Evolutionary conservation across 768 basidiomycete species (phyloP), one percentile per base, ranked within the genome.

Genomic region (Boletus insuetus): DNA sequence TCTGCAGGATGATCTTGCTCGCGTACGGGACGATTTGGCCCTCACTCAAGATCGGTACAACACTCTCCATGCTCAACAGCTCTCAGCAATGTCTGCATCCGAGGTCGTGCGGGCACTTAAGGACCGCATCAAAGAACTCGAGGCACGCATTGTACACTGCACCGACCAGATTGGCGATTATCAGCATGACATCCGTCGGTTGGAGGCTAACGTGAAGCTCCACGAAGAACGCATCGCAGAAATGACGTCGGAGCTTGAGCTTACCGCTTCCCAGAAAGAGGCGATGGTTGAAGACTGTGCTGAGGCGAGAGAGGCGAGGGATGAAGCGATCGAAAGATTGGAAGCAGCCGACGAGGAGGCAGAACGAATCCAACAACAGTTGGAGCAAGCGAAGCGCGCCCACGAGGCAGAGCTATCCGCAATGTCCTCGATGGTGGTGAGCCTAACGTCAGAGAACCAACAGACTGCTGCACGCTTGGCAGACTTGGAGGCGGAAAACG

Each of bases 231-330:
- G 87, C 8, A 69, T 91, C 38, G 69, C 66, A 3, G 91, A 92
- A 73, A 80, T 89, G 81, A 84, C 79, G 3, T 69, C 66, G 17
- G 91, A 93, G 61, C 68, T 90, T 54, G 89, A 89, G 63, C 79
- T 80, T 56, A 73, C 85, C 54, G 75, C 73, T 20, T 78, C 82
- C 6, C 81, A 91, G 74, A 89, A 86, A 67, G 82, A 83, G 53
- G 84, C 87, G 2, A 89, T 93, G 87, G 82, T 92, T 0, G 89
- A 91, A 58, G 91, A 93, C 64, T 92, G 91, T 62, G 85, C 85
- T 5, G 83, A 86, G 51, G 89, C 88, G 3, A 77, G 91, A 50
- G 86, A 86, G 51, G 81, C 85, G 20, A 77, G 91, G 35, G 86
- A 93, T 67, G 77, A 78, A 24, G 86, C 89, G 6, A 66, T 84